These are phyloP conservation scores for Fusarium sp. DNA, from an alignment of 2,329 filamentous ascomycete genomes.

Conservation along the genomic window DNA sequence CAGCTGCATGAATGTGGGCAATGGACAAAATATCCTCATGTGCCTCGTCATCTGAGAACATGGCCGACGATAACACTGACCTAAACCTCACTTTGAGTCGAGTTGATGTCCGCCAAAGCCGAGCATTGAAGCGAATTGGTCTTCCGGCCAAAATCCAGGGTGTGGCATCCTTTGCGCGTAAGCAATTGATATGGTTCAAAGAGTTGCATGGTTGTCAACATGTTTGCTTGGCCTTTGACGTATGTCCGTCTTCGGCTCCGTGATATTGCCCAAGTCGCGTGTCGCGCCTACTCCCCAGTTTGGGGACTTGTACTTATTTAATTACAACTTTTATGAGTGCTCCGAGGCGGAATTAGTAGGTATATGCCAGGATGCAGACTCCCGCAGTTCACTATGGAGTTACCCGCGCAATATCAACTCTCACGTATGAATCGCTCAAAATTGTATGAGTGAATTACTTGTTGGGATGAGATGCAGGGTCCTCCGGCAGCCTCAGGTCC, in stretches of 20 bases:
- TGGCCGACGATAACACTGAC: not conserved
- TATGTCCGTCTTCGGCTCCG: constrained; percentile 10
- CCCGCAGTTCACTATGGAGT: not conserved
- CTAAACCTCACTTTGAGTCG: not conserved
- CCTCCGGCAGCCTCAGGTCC: constrained; percentile 33
- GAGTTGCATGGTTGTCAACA: not conserved
- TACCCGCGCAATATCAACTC: constrained; percentile 11
- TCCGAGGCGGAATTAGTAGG: not conserved
- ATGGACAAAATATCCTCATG: not conserved
- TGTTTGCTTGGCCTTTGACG: not conserved
- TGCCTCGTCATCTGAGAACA: not conserved
- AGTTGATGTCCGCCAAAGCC: not conserved
- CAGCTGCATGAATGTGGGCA: not conserved
- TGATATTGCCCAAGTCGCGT: constrained; percentile 10
- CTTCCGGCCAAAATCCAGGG: constrained; percentile 36
- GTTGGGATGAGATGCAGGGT: constrained; percentile 35
- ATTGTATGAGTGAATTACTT: constrained; percentile 44
- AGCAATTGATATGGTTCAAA: constrained; percentile 4
- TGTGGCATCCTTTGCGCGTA: constrained; percentile 20
- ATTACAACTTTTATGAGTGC: not conserved
- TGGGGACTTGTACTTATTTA: not conserved
- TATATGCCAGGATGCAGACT: constrained; percentile 5
- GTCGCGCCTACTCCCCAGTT: constrained; percentile 1
- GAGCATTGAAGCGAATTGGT: constrained; percentile 4
- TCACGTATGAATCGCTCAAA: not conserved